Evolutionary conservation across 2,329 filamentous ascomycete species (phyloP).

Genomic region (Xylaria multiplex): DNA sequence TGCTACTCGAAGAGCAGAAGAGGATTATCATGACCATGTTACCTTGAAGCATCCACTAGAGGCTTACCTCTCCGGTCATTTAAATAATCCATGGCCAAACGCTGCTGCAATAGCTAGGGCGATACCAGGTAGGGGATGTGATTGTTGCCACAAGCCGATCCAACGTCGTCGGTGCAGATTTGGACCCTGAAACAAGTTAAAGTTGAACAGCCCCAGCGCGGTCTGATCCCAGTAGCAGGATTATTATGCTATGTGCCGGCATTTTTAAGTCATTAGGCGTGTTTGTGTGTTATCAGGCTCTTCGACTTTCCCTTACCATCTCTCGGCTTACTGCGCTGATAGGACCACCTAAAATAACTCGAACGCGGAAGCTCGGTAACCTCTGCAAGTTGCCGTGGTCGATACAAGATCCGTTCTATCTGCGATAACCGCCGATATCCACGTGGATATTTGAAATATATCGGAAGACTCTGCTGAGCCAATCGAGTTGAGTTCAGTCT

Average conservation of each 20-base stretch:
- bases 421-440: conserved; percentile 30
- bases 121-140: conserved; percentile 23
- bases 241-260: conserved; percentile 38
- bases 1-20: conserved; percentile 26
- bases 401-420: conserved; percentile 36
- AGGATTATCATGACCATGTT: conserved; percentile 29
- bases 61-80: conserved; percentile 31
- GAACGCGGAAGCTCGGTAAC: conserved; percentile 35
- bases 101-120: conserved; percentile 20
- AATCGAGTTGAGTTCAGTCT: conserved; percentile 22
- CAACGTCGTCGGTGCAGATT: conserved; percentile 28
- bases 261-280: conserved; percentile 33
- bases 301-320: conserved; percentile 19
- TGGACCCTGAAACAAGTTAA: conserved; percentile 37
- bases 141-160: conserved; percentile 32
- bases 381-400: conserved; percentile 36
- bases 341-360: conserved; percentile 39
- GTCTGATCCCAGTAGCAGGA: conserved; percentile 35
- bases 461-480: conserved; percentile 28
- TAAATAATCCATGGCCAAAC: conserved; percentile 38
- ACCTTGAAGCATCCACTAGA: conserved; percentile 22
- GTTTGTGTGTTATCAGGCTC: conserved; percentile 30
- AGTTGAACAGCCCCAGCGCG: conserved; percentile 35
- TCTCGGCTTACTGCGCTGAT: conserved; percentile 32
- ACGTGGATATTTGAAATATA: conserved; percentile 37